phyloP scores from a whole-genome alignment of 1,139 yeast genomes.

The Hanseniaspora uvarum region DNA sequence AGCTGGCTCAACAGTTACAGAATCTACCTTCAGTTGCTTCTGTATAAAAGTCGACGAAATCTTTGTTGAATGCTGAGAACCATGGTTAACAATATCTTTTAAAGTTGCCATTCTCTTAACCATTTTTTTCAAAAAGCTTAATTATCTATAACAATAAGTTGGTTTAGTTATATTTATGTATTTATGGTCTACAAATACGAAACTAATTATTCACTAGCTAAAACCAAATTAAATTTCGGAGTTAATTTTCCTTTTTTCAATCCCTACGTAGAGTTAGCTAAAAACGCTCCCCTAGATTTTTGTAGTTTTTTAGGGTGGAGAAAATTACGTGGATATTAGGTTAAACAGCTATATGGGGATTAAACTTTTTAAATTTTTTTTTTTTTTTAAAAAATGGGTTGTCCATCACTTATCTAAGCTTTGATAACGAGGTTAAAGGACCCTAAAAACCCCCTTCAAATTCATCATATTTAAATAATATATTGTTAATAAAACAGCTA shows the following conservation, averaged over 20 bases:
- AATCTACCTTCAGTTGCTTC: neutral
- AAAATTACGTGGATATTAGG: neutral
- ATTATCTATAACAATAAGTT: neutral
- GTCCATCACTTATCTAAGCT: neutral
- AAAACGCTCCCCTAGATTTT: too few species aligned
- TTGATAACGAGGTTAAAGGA: neutral
- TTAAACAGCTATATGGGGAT: neutral
- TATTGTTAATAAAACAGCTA: neutral
- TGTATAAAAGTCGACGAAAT: slow-evolving; percentile 1
- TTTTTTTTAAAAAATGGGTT: neutral
- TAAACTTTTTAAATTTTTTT: neutral
- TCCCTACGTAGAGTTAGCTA: too few species aligned
- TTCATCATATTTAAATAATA: neutral
- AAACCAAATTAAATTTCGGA: too few species aligned
- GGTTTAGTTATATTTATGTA: too few species aligned
- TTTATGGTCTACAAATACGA: too few species aligned
- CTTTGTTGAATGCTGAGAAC: neutral
- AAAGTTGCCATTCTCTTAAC: neutral
- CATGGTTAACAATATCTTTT: neutral
- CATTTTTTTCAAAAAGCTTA: neutral
- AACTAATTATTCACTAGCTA: too few species aligned
- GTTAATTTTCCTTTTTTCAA: neutral
- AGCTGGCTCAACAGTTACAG: neutral
- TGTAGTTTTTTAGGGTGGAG: neutral
- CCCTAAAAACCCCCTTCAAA: neutral